Evolutionary conservation across 805 yeast species (phyloP).

Genomic region (Metschnikowia baotianmanensis): DNA sequence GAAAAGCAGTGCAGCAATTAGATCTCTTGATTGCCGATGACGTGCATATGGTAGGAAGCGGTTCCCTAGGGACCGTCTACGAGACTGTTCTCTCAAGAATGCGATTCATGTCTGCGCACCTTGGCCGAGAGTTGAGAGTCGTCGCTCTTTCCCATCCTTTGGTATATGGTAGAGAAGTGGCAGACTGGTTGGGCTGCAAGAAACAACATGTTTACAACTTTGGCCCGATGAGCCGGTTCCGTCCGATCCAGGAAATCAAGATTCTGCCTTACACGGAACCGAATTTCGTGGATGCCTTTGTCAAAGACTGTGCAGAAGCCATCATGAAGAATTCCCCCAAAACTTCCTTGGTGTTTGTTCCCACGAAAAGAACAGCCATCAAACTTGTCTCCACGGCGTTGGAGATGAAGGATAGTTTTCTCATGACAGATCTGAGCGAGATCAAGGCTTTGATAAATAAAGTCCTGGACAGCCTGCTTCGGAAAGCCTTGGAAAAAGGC

Average conservation of each 20-base stretch:
- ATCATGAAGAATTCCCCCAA: not conserved
- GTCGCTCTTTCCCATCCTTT: conserved; percentile 71
- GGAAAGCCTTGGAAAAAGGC: conserved; percentile 41
- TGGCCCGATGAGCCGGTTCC: conserved; percentile 56
- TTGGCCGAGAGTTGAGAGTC: conserved; percentile 54
- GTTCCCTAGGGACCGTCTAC: conserved; percentile 55
- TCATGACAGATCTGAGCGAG: conserved; percentile 3
- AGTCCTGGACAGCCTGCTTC: conserved; percentile 9
- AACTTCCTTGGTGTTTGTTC: conserved; percentile 47
- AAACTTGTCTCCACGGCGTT: conserved; percentile 8
- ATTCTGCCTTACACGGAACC: conserved; percentile 37
- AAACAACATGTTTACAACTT: conserved; percentile 66
- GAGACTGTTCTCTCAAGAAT: conserved; percentile 72
- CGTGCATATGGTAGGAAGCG: conserved; percentile 61
- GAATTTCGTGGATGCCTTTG: not conserved
- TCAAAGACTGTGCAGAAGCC: conserved; percentile 4
- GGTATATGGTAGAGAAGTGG: conserved; percentile 73
- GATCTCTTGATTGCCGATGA: conserved; percentile 74
- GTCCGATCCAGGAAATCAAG: conserved; percentile 56
- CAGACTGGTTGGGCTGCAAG: conserved; percentile 80
- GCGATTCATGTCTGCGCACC: conserved; percentile 64
- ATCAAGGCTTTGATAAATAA: conserved; percentile 1
- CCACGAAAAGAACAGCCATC: conserved; percentile 40
- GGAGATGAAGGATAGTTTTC: conserved; percentile 2
- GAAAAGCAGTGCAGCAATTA: conserved; percentile 65